phyloP scores from a whole-genome alignment of 257 asterid genomes.

The Rhazya stricta region DNA sequence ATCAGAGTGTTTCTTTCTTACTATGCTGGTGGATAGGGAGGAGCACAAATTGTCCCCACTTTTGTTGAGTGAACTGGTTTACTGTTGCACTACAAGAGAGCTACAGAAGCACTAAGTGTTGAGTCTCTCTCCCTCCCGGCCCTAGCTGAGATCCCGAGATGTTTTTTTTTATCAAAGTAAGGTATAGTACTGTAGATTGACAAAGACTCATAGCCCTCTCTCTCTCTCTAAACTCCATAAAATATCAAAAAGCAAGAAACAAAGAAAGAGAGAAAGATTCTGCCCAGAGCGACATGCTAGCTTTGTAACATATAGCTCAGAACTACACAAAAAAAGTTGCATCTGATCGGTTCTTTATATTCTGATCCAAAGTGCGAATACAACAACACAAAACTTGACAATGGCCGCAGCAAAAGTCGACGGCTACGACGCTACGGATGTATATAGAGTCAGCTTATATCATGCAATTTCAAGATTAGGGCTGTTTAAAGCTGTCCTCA shows the following conservation, averaged over 20 bases:
- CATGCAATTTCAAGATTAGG: conserved; percentile 29
- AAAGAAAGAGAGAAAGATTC: not conserved
- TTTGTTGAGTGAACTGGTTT: conserved; percentile 1
- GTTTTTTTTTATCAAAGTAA: conserved; percentile 25
- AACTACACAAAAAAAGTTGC: conserved; percentile 29
- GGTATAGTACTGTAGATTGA: conserved; percentile 33
- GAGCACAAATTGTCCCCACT: not conserved
- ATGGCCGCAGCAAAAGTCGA: conserved; percentile 49
- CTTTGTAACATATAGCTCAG: conserved; percentile 7
- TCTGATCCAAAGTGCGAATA: conserved; percentile 10
- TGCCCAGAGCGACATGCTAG: not conserved
- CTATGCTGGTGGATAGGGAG: not conserved
- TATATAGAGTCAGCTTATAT: conserved; percentile 45
- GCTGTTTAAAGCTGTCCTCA: conserved; percentile 56
- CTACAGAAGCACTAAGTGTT: conserved; percentile 44
- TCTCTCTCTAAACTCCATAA: not conserved
- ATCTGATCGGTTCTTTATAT: conserved; percentile 13
- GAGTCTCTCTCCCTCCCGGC: conserved; percentile 21
- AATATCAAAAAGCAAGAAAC: not conserved
- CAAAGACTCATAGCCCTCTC: conserved; percentile 18
- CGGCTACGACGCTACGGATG: conserved; percentile 20
- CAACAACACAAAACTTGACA: conserved; percentile 3
- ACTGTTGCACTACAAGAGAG: conserved; percentile 51
- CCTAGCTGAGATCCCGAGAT: conserved; percentile 56
- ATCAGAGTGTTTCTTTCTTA: too few relatives aligned